Base-by-base conservation (phyloP, 192 early-diverging fungal genomes). In the Coemansia sp. region DNA sequence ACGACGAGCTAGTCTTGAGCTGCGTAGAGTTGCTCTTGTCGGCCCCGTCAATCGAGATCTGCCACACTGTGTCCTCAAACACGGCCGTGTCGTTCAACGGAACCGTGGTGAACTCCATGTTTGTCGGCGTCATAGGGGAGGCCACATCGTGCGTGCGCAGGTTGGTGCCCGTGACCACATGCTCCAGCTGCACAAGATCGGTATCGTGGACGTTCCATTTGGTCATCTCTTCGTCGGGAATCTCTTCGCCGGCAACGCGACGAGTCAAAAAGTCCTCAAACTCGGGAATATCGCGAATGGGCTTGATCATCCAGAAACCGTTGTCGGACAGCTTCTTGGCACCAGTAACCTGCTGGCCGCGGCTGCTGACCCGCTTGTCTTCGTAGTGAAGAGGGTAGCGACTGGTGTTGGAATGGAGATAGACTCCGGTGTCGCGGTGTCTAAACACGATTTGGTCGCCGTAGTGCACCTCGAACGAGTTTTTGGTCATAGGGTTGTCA, bases 351-450 rank as follows among this genome's bases (percentile, higher is more conserved):
- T 94, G 91, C 77, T 92, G 93, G 55, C 94, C 94, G 80, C 93
- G 84, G 68, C 88, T 91, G 70, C 91, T 94, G 57, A 99, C 86
- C 17, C 96, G 89, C 51, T 91, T 90, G 80, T 98, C 94, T 5
- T 96, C 91, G 79, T 99, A 97, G 62, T 90, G 87, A 17, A 96
- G 75, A 8, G 98, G 98, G 73, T 98, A 98, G 34, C 84, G 75
- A 14, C 88, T 81, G 6, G 61, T 4, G 69, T 91, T 90, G 2
- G 96, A 98, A 75, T 97, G 92, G 35, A 99, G 85, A 66, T 84
- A 94, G 4, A 75, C 89, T 2, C 83, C 82, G 3, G 92, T 91
- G 51, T 91, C 88, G 60, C 88, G 88, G 78, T 98, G 95, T 36
- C 87, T 85, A 38, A 99, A 67, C 4, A 87, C 87, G 64, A 98